Conservation (phyloP, 805 yeast genomes). For the Wickerhamiella australiensis region DNA sequence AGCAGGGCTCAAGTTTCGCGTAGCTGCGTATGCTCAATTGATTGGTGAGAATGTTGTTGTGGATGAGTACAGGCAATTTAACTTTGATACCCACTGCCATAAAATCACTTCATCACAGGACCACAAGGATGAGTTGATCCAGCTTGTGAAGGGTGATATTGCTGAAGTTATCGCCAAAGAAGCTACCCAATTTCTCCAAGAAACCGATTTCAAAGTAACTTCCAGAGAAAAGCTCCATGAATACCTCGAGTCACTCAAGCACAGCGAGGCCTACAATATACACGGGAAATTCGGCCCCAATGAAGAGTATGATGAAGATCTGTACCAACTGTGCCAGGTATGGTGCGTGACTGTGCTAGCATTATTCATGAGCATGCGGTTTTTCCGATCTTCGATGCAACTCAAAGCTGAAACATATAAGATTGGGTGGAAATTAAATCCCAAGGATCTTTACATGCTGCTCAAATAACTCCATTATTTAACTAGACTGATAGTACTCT, state of each 20-base stretch:
- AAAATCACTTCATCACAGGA: not conserved
- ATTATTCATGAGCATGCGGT: not conserved
- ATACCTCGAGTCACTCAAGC: not conserved
- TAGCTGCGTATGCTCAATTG: not conserved
- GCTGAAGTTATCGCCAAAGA: slow-evolving; percentile 1
- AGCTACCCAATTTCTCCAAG: not conserved
- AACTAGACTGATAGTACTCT: not conserved
- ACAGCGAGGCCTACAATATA: not conserved
- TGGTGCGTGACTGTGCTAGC: not conserved
- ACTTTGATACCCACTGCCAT: not conserved
- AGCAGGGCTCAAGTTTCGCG: not conserved
- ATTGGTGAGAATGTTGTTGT: not conserved
- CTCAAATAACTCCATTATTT: not conserved
- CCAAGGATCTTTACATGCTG: not conserved
- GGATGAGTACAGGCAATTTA: slow-evolving; percentile 1
- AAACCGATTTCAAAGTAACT: not conserved
- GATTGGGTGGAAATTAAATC: slow-evolving; percentile 1
- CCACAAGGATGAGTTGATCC: not conserved
- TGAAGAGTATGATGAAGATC: not conserved
- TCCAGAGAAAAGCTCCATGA: not conserved
- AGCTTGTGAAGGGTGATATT: not conserved
- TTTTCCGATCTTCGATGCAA: not conserved
- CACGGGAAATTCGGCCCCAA: not conserved
- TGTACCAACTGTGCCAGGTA: not conserved
- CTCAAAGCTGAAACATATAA: not conserved